Evolutionary conservation across 805 yeast genomes (phyloP).

Genomic region (Ogataea sp.): DNA sequence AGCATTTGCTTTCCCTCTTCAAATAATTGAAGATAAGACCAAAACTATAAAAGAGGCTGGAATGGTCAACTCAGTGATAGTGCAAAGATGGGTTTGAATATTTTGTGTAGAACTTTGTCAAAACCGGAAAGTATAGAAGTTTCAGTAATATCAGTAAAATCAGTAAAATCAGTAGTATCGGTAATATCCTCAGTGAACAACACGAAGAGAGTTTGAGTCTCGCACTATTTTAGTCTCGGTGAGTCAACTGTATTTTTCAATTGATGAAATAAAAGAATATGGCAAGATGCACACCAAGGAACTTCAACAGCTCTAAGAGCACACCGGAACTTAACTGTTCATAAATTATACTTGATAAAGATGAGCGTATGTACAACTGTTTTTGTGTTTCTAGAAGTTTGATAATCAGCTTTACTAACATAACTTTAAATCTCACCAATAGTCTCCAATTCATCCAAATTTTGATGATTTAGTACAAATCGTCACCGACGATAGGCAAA

Average conservation of each 20-base stretch:
- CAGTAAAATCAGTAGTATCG: too few species aligned
- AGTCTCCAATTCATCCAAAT: slow-evolving; percentile 39
- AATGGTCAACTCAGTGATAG: slow-evolving; percentile 74
- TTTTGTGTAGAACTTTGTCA: not conserved
- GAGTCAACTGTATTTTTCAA: not conserved
- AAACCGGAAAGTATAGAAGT: not conserved
- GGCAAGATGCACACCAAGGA: too few species aligned
- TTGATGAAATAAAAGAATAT: not conserved
- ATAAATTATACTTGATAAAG: too few species aligned
- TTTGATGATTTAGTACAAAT: slow-evolving; percentile 35
- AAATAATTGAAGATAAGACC: slow-evolving; percentile 51
- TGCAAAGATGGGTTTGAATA: slow-evolving; percentile 66
- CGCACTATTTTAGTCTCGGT: not conserved
- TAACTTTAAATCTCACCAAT: too few species aligned
- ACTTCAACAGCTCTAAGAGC: too few species aligned
- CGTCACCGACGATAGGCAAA: slow-evolving; percentile 27
- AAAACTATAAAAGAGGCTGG: slow-evolving; percentile 67
- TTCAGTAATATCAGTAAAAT: too few species aligned
- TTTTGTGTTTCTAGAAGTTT: too few species aligned
- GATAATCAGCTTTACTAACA: too few species aligned
- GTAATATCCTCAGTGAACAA: not conserved
- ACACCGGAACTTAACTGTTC: too few species aligned
- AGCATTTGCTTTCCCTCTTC: slow-evolving; percentile 77
- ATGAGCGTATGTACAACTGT: not conserved
- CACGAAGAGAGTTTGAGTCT: not conserved